phyloP scores from a whole-genome alignment of 768 basidiomycete species.

The Zangia roseola region DNA sequence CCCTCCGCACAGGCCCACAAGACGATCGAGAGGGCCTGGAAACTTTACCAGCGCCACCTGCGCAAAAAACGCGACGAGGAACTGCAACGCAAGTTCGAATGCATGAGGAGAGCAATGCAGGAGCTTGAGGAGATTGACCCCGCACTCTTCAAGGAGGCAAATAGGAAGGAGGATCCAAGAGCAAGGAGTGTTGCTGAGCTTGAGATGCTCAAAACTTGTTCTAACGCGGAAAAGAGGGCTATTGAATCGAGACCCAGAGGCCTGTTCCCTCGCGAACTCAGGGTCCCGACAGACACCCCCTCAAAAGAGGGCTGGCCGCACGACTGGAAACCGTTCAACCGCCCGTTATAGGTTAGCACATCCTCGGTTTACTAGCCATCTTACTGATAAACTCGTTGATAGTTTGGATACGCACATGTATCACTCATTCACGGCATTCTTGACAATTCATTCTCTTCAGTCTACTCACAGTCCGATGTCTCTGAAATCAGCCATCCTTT shows the following conservation, averaged over 20 bases:
- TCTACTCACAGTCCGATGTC: conserved; percentile 23
- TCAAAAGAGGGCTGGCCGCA: conserved; percentile 82
- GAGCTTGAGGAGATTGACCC: conserved; percentile 55
- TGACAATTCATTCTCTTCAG: conserved; percentile 8
- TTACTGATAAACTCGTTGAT: conserved; percentile 1
- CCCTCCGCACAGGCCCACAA: conserved; percentile 88
- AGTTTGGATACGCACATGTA: background rate
- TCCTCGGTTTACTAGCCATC: background rate
- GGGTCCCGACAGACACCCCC: conserved; percentile 84
- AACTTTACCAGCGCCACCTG: conserved; percentile 72
- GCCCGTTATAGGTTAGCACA: conserved; percentile 38
- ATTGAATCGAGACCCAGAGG: conserved; percentile 77
- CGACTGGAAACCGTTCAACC: conserved; percentile 71
- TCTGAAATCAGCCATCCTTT: conserved; percentile 32
- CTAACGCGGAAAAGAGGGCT: conserved; percentile 63
- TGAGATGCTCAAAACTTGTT: conserved; percentile 59
- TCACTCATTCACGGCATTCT: conserved; percentile 1
- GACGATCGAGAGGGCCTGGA: conserved; percentile 90
- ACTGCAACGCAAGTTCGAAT: conserved; percentile 70
- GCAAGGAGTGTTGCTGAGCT: conserved; percentile 54
- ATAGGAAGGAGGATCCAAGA: conserved; percentile 73
- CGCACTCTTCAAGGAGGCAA: conserved; percentile 66
- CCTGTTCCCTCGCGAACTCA: conserved; percentile 84
- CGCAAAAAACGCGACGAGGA: conserved; percentile 70
- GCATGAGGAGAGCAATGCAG: conserved; percentile 85